Evolutionary conservation across 2,329 filamentous ascomycete genomes (phyloP).

Genomic region (Microsporum audouinii): DNA sequence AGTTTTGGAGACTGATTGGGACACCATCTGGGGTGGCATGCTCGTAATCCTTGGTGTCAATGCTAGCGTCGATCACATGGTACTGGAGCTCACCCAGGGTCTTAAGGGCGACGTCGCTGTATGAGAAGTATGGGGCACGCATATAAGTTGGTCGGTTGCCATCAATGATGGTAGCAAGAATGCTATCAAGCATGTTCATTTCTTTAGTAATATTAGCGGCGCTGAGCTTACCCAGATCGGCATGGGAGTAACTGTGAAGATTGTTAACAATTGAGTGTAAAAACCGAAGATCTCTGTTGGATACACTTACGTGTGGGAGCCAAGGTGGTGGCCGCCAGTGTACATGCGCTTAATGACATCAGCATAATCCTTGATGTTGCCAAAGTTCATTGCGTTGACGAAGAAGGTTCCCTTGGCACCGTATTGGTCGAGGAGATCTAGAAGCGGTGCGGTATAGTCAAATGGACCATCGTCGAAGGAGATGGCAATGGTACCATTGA

Average conservation of each 20-base stretch:
- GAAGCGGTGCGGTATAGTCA: conserved; percentile 56
- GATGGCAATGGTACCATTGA: conserved; percentile 59
- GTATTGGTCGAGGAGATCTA: conserved; percentile 52
- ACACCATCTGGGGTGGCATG: conserved; percentile 13
- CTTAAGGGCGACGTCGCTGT: conserved; percentile 23
- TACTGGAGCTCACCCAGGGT: conserved; percentile 35
- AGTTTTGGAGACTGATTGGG: neutral
- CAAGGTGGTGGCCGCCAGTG: conserved; percentile 36
- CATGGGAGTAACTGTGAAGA: conserved; percentile 29
- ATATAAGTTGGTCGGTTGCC: conserved; percentile 39
- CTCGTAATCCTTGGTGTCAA: conserved; percentile 36
- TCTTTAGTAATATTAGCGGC: conserved; percentile 25
- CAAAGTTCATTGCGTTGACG: conserved; percentile 51
- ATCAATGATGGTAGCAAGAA: conserved; percentile 28
- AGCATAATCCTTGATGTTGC: conserved; percentile 13
- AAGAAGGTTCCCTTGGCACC: conserved; percentile 74
- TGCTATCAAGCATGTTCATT: conserved; percentile 34
- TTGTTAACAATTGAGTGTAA: neutral
- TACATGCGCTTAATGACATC: conserved; percentile 24
- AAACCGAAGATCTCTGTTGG: neutral
- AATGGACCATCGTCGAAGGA: conserved; percentile 83
- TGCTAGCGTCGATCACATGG: conserved; percentile 33
- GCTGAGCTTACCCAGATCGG: conserved; percentile 27
- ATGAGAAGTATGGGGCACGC: conserved; percentile 36
- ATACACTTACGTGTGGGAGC: conserved; percentile 33